phyloP scores from a whole-genome alignment of 805 yeast species.

The Sugiyamaella smithiae region DNA sequence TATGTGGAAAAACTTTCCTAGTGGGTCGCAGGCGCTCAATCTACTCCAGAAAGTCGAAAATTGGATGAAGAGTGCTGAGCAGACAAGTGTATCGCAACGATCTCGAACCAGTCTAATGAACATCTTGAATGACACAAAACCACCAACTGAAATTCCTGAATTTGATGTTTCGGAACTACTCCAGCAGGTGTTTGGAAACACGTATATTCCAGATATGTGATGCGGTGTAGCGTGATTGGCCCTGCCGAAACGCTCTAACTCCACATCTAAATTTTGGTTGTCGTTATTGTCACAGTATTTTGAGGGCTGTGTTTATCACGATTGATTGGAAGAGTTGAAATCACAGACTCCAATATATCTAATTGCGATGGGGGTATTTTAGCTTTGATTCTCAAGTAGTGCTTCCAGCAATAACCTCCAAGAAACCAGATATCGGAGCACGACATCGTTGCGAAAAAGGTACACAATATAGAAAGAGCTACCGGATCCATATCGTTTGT shows the following conservation, averaged over 20 bases:
- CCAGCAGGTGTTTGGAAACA: not conserved
- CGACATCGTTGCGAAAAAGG: constrained; percentile 4
- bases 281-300: too few species aligned
- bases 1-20: not conserved
- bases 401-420: constrained; percentile 9
- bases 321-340: too few species aligned
- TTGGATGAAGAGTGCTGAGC: not conserved
- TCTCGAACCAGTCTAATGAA: not conserved
- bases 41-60: not conserved
- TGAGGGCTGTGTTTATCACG: too few species aligned
- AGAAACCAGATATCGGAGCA: constrained; percentile 3
- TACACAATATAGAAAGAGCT: not conserved
- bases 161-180: not conserved
- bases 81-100: not conserved
- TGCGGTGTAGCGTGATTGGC: too few species aligned
- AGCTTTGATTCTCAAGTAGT: constrained; percentile 1
- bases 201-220: too few species aligned
- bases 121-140: not conserved
- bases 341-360: too few species aligned
- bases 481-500: constrained; percentile 9
- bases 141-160: not conserved
- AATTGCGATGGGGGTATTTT: too few species aligned
- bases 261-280: too few species aligned
- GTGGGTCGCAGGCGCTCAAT: not conserved
- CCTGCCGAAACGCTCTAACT: too few species aligned